phyloP scores from a whole-genome alignment of 2,329 filamentous ascomycete species.

The Nigrospora oryzae region DNA sequence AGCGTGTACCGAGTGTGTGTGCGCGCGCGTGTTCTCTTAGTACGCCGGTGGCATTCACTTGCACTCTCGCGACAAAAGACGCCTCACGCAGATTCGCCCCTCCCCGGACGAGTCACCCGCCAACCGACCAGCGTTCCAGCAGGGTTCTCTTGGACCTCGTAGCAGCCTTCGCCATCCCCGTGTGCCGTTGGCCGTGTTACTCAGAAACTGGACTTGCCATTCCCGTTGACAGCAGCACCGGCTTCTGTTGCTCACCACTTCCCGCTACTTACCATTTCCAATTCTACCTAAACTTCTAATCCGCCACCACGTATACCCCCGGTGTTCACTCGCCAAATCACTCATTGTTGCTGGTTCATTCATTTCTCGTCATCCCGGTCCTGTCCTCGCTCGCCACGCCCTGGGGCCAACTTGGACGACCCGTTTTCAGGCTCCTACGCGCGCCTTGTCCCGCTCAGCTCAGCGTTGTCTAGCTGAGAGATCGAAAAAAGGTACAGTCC shows the following conservation, averaged over 20 bases:
- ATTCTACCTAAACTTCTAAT: neutral
- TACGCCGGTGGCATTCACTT: constrained; percentile 42
- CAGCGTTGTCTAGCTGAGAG: constrained; percentile 1
- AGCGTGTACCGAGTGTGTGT: constrained; percentile 4
- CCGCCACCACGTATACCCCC: neutral
- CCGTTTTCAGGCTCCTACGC: constrained; percentile 19
- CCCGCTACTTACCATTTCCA: neutral
- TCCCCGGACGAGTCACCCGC: no score
- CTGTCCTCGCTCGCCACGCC: constrained; percentile 13
- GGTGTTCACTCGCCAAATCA: neutral
- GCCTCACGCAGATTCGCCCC: neutral
- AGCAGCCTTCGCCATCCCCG: no score
- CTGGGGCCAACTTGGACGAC: constrained; percentile 17
- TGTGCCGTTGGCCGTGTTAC: constrained; percentile 7
- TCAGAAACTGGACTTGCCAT: constrained; percentile 3
- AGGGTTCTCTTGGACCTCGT: no score
- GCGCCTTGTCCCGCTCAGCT: constrained; percentile 17
- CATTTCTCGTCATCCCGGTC: constrained; percentile 3
- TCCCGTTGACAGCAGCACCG: neutral
- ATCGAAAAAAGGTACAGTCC: constrained; percentile 7
- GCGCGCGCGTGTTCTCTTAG: constrained; percentile 10
- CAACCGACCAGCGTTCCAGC: no score
- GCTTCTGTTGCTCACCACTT: no score
- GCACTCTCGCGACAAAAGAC: constrained; percentile 32
- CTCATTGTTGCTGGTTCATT: neutral